Evolutionary conservation across 129 eudicot genomes (phyloP).

Genomic region (Helianthus tuberosus): DNA sequence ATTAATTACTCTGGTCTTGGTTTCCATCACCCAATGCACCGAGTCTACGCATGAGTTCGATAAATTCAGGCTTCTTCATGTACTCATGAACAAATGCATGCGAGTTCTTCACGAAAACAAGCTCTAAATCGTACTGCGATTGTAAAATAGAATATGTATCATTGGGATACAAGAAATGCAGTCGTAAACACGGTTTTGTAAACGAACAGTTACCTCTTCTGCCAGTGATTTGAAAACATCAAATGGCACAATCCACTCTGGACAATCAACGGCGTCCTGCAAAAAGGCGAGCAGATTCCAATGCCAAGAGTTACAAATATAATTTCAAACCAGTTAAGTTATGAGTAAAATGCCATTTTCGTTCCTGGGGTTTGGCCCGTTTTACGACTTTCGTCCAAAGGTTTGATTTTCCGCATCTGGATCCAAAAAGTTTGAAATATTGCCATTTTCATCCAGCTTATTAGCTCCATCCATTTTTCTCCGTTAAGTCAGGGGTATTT

Average conservation of each 20-base stretch:
- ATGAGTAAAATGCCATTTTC: not conserved
- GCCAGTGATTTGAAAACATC: slow-evolving; percentile 84
- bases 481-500: too few species aligned
- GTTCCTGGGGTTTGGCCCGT: too few species aligned
- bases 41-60: slow-evolving; percentile 94
- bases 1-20: slow-evolving; percentile 83
- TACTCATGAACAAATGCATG: slow-evolving; percentile 90
- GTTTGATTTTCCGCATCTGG: too few species aligned
- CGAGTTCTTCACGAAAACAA: slow-evolving; percentile 85
- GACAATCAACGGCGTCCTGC: slow-evolving; percentile 99
- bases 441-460: too few species aligned
- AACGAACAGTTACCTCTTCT: slow-evolving; percentile 72
- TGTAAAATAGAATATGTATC: slow-evolving; percentile 1
- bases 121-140: slow-evolving; percentile 86
- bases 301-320: not conserved
- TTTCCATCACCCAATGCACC: slow-evolving; percentile 97
- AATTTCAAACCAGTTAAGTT: not conserved
- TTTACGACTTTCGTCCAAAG: too few species aligned
- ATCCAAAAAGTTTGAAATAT: too few species aligned
- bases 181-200: not conserved
- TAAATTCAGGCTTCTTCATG: slow-evolving; percentile 83
- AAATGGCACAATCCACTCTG: slow-evolving; percentile 98
- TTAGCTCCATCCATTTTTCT: too few species aligned
- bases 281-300: slow-evolving; percentile 14
- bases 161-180: not conserved